phyloP scores from a whole-genome alignment of 163 green algal genomes.

The Volvox carteri region DNA sequence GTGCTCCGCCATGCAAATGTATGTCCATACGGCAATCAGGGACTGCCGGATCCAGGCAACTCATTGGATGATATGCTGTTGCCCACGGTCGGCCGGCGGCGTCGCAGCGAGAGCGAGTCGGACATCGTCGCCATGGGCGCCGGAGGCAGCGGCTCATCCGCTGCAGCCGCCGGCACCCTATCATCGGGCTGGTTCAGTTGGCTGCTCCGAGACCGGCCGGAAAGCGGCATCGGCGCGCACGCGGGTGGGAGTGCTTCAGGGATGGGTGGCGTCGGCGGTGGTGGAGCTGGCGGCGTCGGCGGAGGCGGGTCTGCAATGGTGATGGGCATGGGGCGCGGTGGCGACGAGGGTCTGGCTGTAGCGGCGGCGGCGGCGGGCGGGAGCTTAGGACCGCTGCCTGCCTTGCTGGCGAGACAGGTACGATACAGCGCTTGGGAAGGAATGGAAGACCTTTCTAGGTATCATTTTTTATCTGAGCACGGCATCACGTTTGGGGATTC shows the following conservation, averaged over 20 bases:
- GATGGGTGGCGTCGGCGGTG: background rate
- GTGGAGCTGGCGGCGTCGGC: background rate
- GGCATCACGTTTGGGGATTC: no score
- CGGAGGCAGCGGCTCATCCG: no score
- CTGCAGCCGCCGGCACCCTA: background rate
- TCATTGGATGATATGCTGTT: conserved; percentile 38
- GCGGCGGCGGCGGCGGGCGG: conserved; percentile 18
- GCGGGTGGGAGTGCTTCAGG: background rate
- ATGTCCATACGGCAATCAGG: background rate
- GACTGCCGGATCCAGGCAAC: conserved; percentile 4
- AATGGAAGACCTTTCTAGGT: no score
- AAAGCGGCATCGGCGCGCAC: background rate
- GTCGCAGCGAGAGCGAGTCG: conserved; percentile 35
- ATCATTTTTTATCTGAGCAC: no score
- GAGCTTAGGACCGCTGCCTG: conserved; percentile 29
- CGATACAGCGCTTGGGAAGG: no score
- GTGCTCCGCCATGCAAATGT: no score
- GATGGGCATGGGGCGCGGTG: background rate
- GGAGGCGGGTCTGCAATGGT: background rate
- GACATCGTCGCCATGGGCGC: background rate
- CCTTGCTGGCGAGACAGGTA: conserved; percentile 38
- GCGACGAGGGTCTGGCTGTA: conserved; percentile 17
- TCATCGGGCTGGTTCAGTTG: conserved; percentile 47
- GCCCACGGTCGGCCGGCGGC: background rate
- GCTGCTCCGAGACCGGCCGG: conserved; percentile 21